Conservation (phyloP, 371 early-diverging fungal genomes). For the Rhizopus delemar region DNA sequence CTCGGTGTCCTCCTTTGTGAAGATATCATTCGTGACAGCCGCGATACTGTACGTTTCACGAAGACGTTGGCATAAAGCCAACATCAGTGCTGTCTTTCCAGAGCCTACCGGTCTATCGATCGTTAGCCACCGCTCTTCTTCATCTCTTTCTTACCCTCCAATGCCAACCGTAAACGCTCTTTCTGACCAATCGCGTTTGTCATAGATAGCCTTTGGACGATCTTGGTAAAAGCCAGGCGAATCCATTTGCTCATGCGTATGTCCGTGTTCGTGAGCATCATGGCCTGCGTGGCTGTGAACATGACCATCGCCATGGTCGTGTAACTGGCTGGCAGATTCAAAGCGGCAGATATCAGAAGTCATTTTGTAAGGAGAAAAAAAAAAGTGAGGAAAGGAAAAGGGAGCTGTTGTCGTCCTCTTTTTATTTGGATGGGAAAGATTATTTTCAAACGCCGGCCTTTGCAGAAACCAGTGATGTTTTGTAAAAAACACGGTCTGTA, state of each 20-base stretch:
- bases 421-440: conserved; percentile 23
- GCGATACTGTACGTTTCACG: conserved; percentile 81
- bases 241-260: conserved; percentile 88
- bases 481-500: too few species aligned
- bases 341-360: conserved; percentile 29
- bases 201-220: conserved; percentile 70
- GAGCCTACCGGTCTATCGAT: conserved; percentile 82
- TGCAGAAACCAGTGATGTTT: too few species aligned
- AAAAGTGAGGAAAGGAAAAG: neutral
- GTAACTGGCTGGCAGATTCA: conserved; percentile 23
- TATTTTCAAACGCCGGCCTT: too few species aligned
- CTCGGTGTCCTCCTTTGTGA: conserved; percentile 91
- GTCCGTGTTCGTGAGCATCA: conserved; percentile 71
- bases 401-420: conserved; percentile 17
- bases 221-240: conserved; percentile 85
- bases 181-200: conserved; percentile 84
- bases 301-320: conserved; percentile 38
- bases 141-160: conserved; percentile 69
- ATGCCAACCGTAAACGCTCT: conserved; percentile 94
- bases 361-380: neutral
- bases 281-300: conserved; percentile 38
- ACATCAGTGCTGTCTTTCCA: conserved; percentile 94
- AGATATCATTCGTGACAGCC: conserved; percentile 86
- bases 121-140: neutral
- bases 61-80: conserved; percentile 82